Conservation (phyloP, 106 monocot genomes). For the Vanilla planifolia region DNA sequence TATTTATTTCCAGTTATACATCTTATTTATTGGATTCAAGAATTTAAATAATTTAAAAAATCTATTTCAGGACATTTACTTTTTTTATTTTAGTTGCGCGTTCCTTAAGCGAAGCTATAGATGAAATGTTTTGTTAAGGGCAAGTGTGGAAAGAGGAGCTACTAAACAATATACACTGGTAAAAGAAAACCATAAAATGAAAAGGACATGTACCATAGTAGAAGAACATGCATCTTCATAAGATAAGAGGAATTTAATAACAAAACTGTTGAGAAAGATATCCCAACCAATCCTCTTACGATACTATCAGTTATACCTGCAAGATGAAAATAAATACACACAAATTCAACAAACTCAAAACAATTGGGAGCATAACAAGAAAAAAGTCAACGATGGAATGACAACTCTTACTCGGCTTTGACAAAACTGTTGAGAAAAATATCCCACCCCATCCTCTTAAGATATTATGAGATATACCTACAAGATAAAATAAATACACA, state of each 20-base stretch:
- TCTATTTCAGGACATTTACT: no score
- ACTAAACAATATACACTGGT: background rate
- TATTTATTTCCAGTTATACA: no score
- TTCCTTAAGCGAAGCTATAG: no score
- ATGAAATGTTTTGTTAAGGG: no score
- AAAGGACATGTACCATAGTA: conserved; percentile 24
- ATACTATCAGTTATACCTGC: conserved; percentile 32
- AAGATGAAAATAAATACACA: background rate
- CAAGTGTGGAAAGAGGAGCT: background rate
- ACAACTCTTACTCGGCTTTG: conserved; percentile 68
- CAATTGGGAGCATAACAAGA: conserved; percentile 6
- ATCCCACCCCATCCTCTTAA: no score
- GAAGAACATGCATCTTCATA: conserved; percentile 12
- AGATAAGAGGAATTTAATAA: conserved; percentile 34
- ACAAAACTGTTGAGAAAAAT: no score
- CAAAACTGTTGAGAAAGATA: conserved; percentile 26
- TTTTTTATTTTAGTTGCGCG: no score
- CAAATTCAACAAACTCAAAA: background rate
- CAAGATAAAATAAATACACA: no score
- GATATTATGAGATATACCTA: no score
- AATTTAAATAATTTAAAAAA: no score
- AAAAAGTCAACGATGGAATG: conserved; percentile 4
- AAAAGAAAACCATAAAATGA: background rate
- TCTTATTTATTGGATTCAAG: no score
- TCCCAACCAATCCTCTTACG: conserved; percentile 43